Conservation (phyloP, 352 stramenopile genomes). For the Globisporangium barbulae region DNA sequence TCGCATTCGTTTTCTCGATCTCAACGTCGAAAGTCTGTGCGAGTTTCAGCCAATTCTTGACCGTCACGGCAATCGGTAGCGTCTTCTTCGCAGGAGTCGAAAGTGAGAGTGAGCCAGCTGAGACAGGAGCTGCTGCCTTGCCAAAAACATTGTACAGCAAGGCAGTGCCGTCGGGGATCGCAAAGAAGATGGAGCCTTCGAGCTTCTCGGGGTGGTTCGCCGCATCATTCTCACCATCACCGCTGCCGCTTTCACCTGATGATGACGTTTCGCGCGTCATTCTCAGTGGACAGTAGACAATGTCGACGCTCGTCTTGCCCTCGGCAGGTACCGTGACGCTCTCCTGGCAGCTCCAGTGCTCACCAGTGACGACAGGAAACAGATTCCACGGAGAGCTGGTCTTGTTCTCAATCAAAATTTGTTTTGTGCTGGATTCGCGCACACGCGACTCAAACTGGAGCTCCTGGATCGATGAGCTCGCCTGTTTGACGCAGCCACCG, state of each 20-base stretch:
- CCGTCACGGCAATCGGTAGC: constrained; percentile 54
- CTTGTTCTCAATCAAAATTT: constrained; percentile 79
- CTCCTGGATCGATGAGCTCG: constrained; percentile 84
- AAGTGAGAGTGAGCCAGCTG: constrained; percentile 33
- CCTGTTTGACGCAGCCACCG: constrained; percentile 85
- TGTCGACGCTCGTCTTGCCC: constrained; percentile 49
- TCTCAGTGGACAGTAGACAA: constrained; percentile 79
- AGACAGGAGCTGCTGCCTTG: constrained; percentile 55
- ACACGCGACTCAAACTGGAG: constrained; percentile 83
- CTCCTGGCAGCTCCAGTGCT: constrained; percentile 84
- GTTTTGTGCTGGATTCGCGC: constrained; percentile 57
- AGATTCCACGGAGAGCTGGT: constrained; percentile 84
- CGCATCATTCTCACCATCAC: constrained; percentile 19
- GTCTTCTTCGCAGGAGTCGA: constrained; percentile 80
- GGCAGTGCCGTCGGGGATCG: constrained; percentile 87
- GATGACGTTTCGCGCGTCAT: constrained; percentile 58
- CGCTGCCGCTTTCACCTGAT: not conserved
- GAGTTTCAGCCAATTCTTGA: constrained; percentile 89
- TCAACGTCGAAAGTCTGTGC: constrained; percentile 79
- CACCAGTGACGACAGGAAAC: constrained; percentile 79
- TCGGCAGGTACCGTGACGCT: constrained; percentile 79
- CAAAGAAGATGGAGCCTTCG: constrained; percentile 86
- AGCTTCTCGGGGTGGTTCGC: constrained; percentile 48
- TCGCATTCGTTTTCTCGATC: constrained; percentile 38
- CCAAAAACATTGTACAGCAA: constrained; percentile 87